Evolutionary conservation across 768 basidiomycete genomes (phyloP), one percentile per base, ranked within the genome.

Genomic region (Sporobolomyces roseus): DNA sequence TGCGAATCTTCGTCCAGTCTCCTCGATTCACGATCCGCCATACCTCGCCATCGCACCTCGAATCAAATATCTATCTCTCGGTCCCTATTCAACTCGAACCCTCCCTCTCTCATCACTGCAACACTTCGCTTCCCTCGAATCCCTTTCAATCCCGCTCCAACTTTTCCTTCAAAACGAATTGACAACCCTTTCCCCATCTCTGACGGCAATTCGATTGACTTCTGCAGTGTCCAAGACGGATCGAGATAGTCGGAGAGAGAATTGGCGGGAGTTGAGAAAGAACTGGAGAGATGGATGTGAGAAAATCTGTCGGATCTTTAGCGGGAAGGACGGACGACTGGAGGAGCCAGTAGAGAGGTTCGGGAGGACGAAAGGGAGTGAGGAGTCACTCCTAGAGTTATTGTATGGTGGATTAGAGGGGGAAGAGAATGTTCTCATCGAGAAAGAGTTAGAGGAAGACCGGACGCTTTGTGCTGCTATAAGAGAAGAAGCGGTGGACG

Each of bases 71-170:
- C 63, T 65, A 25, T 36, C 63, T 27, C 63, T 65, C 33, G 63
- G 63, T 14, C 63, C 63, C 6, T 55, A 65, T 53, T 27, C 63
- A 36, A 65, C 63, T 21, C 54, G 63, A 10, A 65, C 63, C 27
- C 55, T 65, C 17, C 63, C 63, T 23, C 35, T 58, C 25, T 49
- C 54, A 12, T 4, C 48, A 8, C 35, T 65, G 19, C 29, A 54
- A 9, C 55, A 50, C 54, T 65, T 65, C 48, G 29, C 48, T 12
- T 50, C 55, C 6, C 63, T 65, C 46, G 27, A 16, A 1, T 21
- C 63, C n/a, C 55, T 65, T 27, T 65, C 63, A 25, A 25, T 58
- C 12, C 63, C 63, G 14, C 17, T 30, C 3, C 2, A 6, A 4
- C n/a, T 58, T n/a, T 58, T 56, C 48, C 27, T 36, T 7, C 29